Evolutionary conservation across 805 yeast genomes (phyloP).

Genomic region (Tetrapisispora pingtungensis): DNA sequence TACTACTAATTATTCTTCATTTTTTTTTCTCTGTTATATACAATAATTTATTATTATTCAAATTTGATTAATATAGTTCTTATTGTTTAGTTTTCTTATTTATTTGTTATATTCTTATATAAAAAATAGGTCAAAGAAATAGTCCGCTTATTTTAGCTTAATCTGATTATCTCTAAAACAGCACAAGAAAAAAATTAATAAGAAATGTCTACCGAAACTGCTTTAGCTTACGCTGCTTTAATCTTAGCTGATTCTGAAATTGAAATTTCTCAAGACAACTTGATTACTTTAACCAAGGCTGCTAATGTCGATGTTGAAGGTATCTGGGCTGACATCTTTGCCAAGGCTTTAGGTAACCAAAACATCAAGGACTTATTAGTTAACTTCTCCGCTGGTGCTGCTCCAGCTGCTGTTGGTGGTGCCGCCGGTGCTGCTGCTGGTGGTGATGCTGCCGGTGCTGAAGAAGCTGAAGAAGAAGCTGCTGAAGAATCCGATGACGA

Average conservation of each 20-base stretch:
- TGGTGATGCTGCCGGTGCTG: conserved; percentile 47
- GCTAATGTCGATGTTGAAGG: conserved; percentile 57
- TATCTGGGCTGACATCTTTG: conserved; percentile 75
- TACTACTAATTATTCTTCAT: too few relatives aligned
- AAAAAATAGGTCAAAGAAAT: conserved; percentile 5
- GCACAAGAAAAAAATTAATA: conserved; percentile 6
- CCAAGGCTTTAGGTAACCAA: conserved; percentile 75
- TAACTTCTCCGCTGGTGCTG: conserved; percentile 45
- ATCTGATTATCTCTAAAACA: conserved; percentile 7
- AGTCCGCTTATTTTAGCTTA: conserved; percentile 11
- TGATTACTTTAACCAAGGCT: conserved; percentile 59
- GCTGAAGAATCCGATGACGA: conserved; percentile 68
- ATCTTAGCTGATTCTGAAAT: conserved; percentile 95
- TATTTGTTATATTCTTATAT: background rate
- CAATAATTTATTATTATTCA: too few relatives aligned
- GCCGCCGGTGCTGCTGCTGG: conserved; percentile 38
- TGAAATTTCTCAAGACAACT: conserved; percentile 81
- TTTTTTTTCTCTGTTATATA: too few relatives aligned
- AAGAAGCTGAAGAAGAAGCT: conserved; percentile 45
- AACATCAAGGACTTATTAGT: conserved; percentile 59
- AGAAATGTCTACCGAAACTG: conserved; percentile 59
- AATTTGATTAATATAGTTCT: too few relatives aligned
- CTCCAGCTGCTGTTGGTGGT: conserved; percentile 32
- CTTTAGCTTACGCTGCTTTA: conserved; percentile 96
- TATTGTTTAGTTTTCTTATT: too few relatives aligned